Conservation (phyloP, 495 filamentous ascomycete genomes). For the Staphylotrichum longicolle region DNA sequence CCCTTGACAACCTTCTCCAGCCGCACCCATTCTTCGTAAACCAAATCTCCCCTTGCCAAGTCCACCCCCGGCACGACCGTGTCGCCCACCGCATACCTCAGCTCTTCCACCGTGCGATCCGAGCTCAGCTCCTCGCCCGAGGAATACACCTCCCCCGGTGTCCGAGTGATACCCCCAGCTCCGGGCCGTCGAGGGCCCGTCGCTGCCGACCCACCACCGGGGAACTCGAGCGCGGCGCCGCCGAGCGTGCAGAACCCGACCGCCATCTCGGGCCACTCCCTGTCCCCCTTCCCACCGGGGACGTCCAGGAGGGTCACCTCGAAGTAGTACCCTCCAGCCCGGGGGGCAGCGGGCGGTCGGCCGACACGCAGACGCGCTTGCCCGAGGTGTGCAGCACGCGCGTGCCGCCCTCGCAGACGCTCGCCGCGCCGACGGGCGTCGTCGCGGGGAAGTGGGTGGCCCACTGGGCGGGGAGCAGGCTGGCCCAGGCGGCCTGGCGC, state of each 20-base stretch:
- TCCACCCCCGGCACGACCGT: constrained; percentile 29
- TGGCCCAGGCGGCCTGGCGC: constrained; percentile 25
- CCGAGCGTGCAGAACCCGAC: constrained; percentile 29
- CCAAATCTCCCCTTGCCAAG: constrained; percentile 23
- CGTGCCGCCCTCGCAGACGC: constrained; percentile 15
- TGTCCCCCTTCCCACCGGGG: neutral
- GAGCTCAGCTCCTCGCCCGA: neutral
- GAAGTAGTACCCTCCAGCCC: constrained; percentile 32
- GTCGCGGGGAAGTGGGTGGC: constrained; percentile 8
- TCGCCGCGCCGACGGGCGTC: constrained; percentile 6
- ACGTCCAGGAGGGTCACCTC: constrained; percentile 20
- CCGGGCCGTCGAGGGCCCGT: constrained; percentile 5
- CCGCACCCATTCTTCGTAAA: constrained; percentile 30
- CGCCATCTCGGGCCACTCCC: constrained; percentile 14
- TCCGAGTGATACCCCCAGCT: constrained; percentile 27
- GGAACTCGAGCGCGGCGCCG: constrained; percentile 26
- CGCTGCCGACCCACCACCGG: constrained; percentile 13
- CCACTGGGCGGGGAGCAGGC: constrained; percentile 27
- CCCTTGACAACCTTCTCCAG: constrained; percentile 9
- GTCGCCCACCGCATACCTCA: constrained; percentile 22
- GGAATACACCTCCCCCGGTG: constrained; percentile 18
- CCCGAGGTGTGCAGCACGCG: constrained; percentile 10
- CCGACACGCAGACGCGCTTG: constrained; percentile 21
- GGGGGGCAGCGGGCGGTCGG: constrained; percentile 27
- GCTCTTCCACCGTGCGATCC: neutral